A percentile compares a stretch with the other conserved stretches of the same genome.
Conservation (phyloP, 2,329 filamentous ascomycete genomes). For the Ophiocordyceps camponoti-saundersi region DNA sequence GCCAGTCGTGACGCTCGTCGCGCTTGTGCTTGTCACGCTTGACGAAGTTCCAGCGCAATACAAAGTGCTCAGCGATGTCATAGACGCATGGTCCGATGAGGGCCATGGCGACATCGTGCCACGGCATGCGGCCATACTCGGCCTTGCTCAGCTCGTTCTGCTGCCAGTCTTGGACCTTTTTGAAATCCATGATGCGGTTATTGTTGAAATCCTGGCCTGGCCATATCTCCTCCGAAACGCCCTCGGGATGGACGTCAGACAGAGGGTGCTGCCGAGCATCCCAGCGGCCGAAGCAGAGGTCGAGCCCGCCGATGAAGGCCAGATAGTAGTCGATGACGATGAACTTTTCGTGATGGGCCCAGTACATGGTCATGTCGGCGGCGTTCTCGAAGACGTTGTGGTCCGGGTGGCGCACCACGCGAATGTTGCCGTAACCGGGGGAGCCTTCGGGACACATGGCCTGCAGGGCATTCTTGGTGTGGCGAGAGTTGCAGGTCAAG, state of each 20-base stretch:
- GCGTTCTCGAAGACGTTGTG: constrained; percentile 91
- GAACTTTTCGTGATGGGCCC: constrained; percentile 97
- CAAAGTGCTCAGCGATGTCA: constrained; percentile 91
- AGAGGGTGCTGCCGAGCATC: constrained; percentile 73
- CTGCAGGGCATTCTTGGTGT: constrained; percentile 77
- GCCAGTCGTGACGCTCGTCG: constrained; percentile 68
- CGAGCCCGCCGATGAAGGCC: constrained; percentile 86
- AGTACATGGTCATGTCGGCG: constrained; percentile 93
- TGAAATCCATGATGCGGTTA: constrained; percentile 89
- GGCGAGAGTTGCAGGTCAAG: constrained; percentile 78
- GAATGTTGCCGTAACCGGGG: constrained; percentile 77
- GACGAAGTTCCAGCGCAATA: constrained; percentile 88
- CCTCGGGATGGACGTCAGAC: constrained; percentile 74
- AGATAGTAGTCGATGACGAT: constrained; percentile 83
- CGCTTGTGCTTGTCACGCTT: constrained; percentile 98
- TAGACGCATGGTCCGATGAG: constrained; percentile 79
- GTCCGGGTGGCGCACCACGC: constrained; percentile 78
- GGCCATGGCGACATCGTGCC: constrained; percentile 92
- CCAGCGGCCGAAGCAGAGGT: constrained; percentile 93
- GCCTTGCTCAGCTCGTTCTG: constrained; percentile 82
- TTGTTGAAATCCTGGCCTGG: constrained; percentile 98
- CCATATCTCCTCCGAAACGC: constrained; percentile 70
- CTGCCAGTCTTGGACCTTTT: constrained; percentile 83
- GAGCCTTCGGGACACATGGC: constrained; percentile 65
- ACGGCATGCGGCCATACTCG: constrained; percentile 89